These are phyloP conservation scores for Fomitopsis pulvina DNA, from an alignment of 768 basidiomycete species.

Conservation along the genomic window DNA sequence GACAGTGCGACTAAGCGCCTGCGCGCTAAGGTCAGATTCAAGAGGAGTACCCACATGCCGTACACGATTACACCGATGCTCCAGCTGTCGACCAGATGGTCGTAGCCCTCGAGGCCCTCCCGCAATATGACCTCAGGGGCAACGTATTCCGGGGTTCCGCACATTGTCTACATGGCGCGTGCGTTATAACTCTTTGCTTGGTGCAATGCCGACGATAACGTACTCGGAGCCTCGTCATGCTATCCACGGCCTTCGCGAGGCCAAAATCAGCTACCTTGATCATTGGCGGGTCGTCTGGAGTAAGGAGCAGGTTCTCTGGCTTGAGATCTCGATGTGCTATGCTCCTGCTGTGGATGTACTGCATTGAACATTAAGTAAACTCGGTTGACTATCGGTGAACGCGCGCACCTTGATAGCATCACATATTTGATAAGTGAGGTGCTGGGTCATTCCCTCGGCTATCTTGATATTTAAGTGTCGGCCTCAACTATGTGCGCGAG, in stretches of 20 bases:
- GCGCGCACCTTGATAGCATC: constrained; percentile 60
- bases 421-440: constrained; percentile 83
- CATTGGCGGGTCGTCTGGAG: constrained; percentile 53
- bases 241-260: constrained; percentile 86
- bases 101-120: constrained; percentile 64
- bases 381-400: background rate
- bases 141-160: constrained; percentile 92
- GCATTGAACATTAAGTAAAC: background rate
- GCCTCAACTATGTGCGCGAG: background rate
- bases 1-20: background rate
- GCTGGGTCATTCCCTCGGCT: constrained; percentile 53
- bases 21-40: background rate
- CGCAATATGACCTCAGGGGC: constrained; percentile 87
- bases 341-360: constrained; percentile 67
- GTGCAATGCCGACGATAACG: constrained; percentile 15
- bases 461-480: background rate
- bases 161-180: constrained; percentile 49
- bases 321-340: constrained; percentile 94
- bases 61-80: constrained; percentile 93
- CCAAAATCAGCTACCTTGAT: constrained; percentile 97
- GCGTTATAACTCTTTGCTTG: background rate
- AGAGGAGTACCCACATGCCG: constrained; percentile 58
- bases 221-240: constrained; percentile 69
- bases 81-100: constrained; percentile 91
- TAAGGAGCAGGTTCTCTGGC: constrained; percentile 90